Base-by-base conservation (phyloP, 257 asterid genomes). In the Nicotiana attenuata region DNA sequence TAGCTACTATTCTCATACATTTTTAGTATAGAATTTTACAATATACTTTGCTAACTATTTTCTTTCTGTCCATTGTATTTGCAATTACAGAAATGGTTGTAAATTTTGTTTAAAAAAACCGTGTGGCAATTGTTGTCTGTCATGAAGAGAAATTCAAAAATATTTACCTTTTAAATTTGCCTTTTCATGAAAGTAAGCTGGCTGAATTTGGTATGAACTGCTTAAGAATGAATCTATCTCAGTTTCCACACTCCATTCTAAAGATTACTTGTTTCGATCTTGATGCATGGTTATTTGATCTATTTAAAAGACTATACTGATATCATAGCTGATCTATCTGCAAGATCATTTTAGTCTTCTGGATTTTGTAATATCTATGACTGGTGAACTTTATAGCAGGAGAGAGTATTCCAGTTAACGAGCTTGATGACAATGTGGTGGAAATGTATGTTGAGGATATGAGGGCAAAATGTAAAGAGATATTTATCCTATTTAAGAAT, bases 341-440 rank as follows among this genome's bases (percentile, higher is more conserved):
- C 53, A 67, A 33, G 53, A n/a, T n/a, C 31, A 38, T 10, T n/a
- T 68, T 41, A 38, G 77, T 20, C 20, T 69, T 41, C 35, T 69
- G 10, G 29, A 28, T 38, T 53, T 68, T 68, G 77, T 68, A 68
- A n/a, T 68, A 38, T 38, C 31, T 38, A 10, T 68, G 31, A 38
- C 56, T 68, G 35, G 20, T 69, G 78, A 41, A 17, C 35, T 31
- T 76, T 84, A 77, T 91, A 95, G 98, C 97, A 47, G 97, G 99
- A 85, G 88, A 89, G 65, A 87, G 86, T 80, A 85, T 86, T 55
- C 88, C 97, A 28, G 8, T 90, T 83, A 86, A 86, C 82, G 92
- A 90, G 80, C 83, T 90, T 65, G 97, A 92, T 87, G 86, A 86
- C 76, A 90, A 89, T 83, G 90, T 89, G 85, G 94, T 81, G 79